Percentiles rank a stretch among this genome's conserved stretches.
These are phyloP conservation scores for Seiridium cupressi DNA, from an alignment of 2,329 filamentous ascomycete species.

Conservation along the genomic window DNA sequence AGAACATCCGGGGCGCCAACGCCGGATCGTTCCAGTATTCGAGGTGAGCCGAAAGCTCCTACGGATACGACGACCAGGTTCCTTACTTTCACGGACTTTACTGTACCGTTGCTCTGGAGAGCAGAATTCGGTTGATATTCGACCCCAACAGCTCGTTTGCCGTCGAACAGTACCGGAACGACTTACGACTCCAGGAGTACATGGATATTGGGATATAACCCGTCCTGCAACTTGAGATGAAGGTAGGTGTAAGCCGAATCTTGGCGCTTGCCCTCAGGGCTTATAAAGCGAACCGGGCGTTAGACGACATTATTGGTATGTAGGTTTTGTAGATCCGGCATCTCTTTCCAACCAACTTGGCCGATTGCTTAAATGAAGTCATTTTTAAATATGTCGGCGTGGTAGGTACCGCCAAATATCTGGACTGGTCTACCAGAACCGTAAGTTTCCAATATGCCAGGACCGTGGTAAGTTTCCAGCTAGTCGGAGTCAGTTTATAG, in stretches of 20 bases:
- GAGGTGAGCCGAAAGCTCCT: conserved; percentile 40
- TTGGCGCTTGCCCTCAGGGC: conserved; percentile 44
- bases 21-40: conserved; percentile 51
- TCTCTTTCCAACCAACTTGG: conserved; percentile 42
- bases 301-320: conserved; percentile 29
- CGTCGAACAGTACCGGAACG: conserved; percentile 15
- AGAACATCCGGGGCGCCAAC: conserved; percentile 44
- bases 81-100: conserved; percentile 35
- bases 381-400: conserved; percentile 33
- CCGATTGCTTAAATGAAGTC: conserved; percentile 34
- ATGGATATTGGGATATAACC: conserved; percentile 47
- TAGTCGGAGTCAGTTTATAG: neutral
- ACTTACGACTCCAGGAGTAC: conserved; percentile 52
- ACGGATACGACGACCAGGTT: conserved; percentile 44
- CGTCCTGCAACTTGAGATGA: conserved; percentile 45
- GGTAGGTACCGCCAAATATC: conserved; percentile 44
- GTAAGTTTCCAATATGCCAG: conserved; percentile 37
- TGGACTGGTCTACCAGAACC: conserved; percentile 47
- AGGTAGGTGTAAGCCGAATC: conserved; percentile 51
- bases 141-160: conserved; percentile 11
- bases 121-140: conserved; percentile 1
- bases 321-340: conserved; percentile 52
- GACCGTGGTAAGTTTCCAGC: neutral
- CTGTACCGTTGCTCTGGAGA: neutral
- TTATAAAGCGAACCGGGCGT: conserved; percentile 15